Evolutionary conservation across 202 grass and related monocot species (phyloP), one percentile per base, ranked within the genome.

Genomic region (Panicum virgatum): DNA sequence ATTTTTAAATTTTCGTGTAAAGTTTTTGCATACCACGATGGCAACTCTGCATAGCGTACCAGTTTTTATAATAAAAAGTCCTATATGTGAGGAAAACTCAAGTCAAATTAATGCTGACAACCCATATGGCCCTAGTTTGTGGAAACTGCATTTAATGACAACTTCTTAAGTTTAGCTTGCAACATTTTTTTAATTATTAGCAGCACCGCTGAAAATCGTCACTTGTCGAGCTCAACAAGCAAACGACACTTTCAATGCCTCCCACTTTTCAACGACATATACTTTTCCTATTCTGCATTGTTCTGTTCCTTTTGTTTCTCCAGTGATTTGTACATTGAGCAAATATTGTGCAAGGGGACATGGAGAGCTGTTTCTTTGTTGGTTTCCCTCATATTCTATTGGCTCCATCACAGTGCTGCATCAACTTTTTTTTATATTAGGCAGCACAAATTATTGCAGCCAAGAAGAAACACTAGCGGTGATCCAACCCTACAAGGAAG

Each of bases 401-500:
- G 50, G 1, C 37, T 44, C 45, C 62, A 50, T 75, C 26, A 64
- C 62, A 29, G 54, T 23, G 47, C 42, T 23, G 47, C 42, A 27
- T 15, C 69, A 12, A 26, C 16, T 26, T 42, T 22, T 68, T 43
- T 48, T 25, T 72, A 63, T 52, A 36, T 6, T 27, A 7, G 0
- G 7, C 7, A 56, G 57, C 50, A 63, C 77, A 76, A 56, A 89
- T 82, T 73, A 85, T 89, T 85, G 77, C 50, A 72, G 73, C 60
- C 68, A 11, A 70, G 69, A 82, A 71, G 78, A 72, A 89, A 51
- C 48, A 37, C 30, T 22, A 36, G 42, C 19, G 66, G 54, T 51
- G 76, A 84, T 69, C 52, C 69, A 75, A 68, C 39, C 78, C 65
- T 58, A 86, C 59, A 82, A 78, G 87, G 22, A 84, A 90, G 20